Evolutionary conservation across 345 rosid species (phyloP), one percentile per base, ranked within the genome.

Genomic region (Aethionema arabicum): DNA sequence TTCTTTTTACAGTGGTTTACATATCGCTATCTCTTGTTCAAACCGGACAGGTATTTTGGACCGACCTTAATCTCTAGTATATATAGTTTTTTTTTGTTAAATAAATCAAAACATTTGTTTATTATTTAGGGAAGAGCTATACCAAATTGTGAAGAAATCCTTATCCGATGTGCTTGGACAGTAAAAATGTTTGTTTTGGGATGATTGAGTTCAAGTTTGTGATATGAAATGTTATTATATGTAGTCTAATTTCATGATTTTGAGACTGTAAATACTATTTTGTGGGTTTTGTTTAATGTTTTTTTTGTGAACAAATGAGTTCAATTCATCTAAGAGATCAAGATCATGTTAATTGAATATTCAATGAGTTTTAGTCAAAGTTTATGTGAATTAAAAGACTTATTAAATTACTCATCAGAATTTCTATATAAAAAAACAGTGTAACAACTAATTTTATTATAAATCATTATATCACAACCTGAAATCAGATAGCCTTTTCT

Each of bases 21-120:
- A 54, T 89, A 92, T 69, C 91, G 96, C 52, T 89, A 85, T 78
- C 98, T 92, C 66, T 68, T 92, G 75, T 85, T 85, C 88, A 87
- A 85, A 75, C 98, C 98, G 7, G 78, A 83, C 36, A 77, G 96
- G 98, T 87, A 51, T 11, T 30, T 3, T 55, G 8, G 8, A 35
- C 27, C 27, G 27, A 21, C 27, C 27, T 21, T 21, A 21, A 21
- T 21, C 2, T 12, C 8, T 47, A 32, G 37, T 50, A 30, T 54
- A 29, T 41, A 55, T 21, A 30, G 12, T 61, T 9, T 64, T 42
- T 35, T 14, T 39, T 27, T 10, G 55, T 15, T 32, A 21, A 21
- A 21, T 21, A 21, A 21, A 21, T 21, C 2, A 21, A 21, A 21
- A 21, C 27, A 21, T 57, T 8, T 64, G 44, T 11, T 35, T 14